These are phyloP conservation scores for Boletus insuetus DNA, from an alignment of 768 basidiomycete species.

Conservation along the genomic window DNA sequence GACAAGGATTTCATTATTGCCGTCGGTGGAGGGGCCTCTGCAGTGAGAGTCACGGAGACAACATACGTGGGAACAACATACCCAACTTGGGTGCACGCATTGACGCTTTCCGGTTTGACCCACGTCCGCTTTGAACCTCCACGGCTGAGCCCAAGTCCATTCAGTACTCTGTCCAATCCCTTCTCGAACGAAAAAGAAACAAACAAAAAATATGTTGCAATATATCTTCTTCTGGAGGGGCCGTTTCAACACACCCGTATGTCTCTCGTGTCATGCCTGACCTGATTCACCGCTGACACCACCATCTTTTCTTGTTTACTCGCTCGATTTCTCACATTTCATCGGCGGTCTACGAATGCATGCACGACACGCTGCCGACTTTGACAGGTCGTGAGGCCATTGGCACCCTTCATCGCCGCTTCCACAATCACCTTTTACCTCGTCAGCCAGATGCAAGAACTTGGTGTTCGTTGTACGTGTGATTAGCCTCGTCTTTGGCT, in stretches of 20 bases:
- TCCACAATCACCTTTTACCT: constrained; percentile 63
- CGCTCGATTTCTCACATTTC: no score
- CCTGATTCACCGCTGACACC: background rate
- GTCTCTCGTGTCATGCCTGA: constrained; percentile 1
- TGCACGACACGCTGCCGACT: no score
- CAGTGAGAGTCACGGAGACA: background rate
- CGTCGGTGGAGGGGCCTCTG: background rate
- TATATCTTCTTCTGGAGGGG: constrained; percentile 28
- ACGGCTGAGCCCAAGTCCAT: background rate
- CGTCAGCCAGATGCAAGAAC: constrained; percentile 64
- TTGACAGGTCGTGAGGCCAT: constrained; percentile 60
- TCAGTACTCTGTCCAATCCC: background rate
- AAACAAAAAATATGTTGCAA: constrained; percentile 18
- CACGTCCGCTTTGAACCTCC: background rate
- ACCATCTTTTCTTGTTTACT: background rate
- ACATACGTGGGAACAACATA: constrained; percentile 27
- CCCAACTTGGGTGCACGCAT: background rate
- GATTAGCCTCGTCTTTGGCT: background rate
- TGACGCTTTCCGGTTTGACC: constrained; percentile 25
- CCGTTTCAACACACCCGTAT: constrained; percentile 28
- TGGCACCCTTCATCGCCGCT: constrained; percentile 81
- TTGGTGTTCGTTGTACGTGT: constrained; percentile 67
- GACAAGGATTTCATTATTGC: background rate
- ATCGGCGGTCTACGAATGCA: no score
- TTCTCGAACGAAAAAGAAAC: constrained; percentile 1